Conservation (phyloP, 2,329 filamentous ascomycete species). For the Claviceps africana region DNA sequence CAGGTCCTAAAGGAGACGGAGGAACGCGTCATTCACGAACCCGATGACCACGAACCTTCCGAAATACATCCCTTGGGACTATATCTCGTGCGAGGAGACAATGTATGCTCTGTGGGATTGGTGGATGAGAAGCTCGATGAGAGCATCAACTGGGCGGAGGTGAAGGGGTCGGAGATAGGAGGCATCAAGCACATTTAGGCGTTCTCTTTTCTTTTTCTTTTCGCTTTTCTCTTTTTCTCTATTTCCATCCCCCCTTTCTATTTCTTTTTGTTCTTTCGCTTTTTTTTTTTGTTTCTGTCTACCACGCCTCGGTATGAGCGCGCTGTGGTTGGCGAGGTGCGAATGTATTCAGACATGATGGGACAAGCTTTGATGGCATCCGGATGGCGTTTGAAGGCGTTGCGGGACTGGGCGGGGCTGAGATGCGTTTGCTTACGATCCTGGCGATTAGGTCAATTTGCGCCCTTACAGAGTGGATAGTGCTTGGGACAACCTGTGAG, state of each 20-base stretch:
- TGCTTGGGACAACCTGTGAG: neutral
- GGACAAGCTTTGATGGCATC: conserved; percentile 5
- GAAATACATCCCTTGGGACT: conserved; percentile 71
- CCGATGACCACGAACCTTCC: conserved; percentile 70
- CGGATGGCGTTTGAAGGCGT: conserved; percentile 7
- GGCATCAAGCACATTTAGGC: conserved; percentile 60
- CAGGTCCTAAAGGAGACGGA: conserved; percentile 68
- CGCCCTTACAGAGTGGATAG: neutral
- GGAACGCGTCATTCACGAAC: conserved; percentile 79
- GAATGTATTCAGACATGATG: neutral
- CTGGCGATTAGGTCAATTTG: neutral
- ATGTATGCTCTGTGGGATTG: conserved; percentile 78
- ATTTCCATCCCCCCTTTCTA: neutral
- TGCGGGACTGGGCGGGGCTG: neutral
- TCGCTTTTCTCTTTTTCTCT: neutral
- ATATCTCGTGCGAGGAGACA: conserved; percentile 87
- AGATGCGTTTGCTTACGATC: neutral
- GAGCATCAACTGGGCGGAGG: conserved; percentile 85
- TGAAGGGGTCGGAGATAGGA: conserved; percentile 71
- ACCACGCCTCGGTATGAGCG: neutral
- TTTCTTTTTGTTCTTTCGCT: neutral
- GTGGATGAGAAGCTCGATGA: conserved; percentile 81
- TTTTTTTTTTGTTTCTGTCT: neutral
- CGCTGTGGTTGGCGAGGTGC: neutral
- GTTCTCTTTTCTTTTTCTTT: neutral